Evolutionary conservation across 1,284 basidiomycete species (phyloP).

Genomic region (Boletus subluridellus): DNA sequence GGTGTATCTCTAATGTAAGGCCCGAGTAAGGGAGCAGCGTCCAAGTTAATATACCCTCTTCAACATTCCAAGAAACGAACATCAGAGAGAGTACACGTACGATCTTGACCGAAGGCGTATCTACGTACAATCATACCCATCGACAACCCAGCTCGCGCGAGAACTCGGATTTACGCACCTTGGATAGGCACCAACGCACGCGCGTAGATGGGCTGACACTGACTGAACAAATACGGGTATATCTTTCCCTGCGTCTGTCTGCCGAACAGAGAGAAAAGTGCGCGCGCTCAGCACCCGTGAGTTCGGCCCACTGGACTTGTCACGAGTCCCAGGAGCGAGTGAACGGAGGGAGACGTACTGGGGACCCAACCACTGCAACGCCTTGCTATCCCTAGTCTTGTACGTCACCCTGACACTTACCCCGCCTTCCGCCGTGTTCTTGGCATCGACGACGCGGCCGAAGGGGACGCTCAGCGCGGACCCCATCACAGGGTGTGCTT

Average conservation of each 20-base stretch:
- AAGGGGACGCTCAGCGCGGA: constrained; percentile 60
- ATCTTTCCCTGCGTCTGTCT: constrained; percentile 88
- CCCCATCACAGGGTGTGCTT: constrained; percentile 68
- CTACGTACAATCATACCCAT: constrained; percentile 32
- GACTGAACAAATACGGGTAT: constrained; percentile 90
- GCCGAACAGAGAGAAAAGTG: background rate
- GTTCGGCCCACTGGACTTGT: background rate
- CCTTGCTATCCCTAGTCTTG: constrained; percentile 79
- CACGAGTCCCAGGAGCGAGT: background rate
- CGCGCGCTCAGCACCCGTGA: background rate
- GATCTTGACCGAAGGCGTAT: constrained; percentile 71
- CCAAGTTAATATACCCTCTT: background rate
- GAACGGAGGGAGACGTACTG: constrained; percentile 47
- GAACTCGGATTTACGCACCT: constrained; percentile 41
- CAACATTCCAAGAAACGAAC: background rate
- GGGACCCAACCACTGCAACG: constrained; percentile 91
- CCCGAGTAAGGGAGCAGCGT: background rate
- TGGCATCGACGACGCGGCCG: constrained; percentile 32
- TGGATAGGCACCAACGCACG: constrained; percentile 78
- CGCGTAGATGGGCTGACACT: constrained; percentile 91
- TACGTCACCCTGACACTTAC: constrained; percentile 57
- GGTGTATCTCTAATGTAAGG: constrained; percentile 58
- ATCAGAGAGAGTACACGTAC: constrained; percentile 39
- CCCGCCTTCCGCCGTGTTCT: constrained; percentile 37
- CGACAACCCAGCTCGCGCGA: background rate